A percentile compares a stretch with the other conserved stretches of the same genome.
Conservation (phyloP, 257 asterid species). For the Leonotis leonurus region DNA sequence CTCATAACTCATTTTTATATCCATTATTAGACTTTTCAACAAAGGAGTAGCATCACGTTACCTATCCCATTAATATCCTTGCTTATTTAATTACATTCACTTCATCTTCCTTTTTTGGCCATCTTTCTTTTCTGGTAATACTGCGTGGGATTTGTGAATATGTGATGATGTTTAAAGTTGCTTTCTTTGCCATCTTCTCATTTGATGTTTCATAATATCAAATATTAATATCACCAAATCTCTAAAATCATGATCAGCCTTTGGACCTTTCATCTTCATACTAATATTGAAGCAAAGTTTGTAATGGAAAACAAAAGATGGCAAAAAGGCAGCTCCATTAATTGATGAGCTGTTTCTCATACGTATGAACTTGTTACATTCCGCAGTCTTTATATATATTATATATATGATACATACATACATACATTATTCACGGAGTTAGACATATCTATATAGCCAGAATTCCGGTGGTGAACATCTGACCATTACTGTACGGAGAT, state of each 20-base stretch:
- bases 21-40: not conserved
- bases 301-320: not conserved
- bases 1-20: not conserved
- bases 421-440: not conserved
- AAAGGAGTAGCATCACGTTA: not conserved
- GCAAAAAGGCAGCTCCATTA: conserved; percentile 20
- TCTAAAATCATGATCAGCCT: not conserved
- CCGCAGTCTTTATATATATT: not conserved
- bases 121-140: not conserved
- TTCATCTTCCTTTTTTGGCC: not conserved
- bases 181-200: not conserved
- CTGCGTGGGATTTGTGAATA: not conserved
- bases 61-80: not conserved
- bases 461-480: conserved; percentile 54
- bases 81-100: not conserved
- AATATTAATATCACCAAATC: not conserved
- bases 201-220: not conserved
- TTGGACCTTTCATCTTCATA: not conserved
- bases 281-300: not conserved
- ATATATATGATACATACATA: not conserved
- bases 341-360: conserved; percentile 20
- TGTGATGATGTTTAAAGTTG: not conserved
- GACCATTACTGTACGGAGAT: conserved; percentile 40
- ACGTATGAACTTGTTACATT: not conserved
- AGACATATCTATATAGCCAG: conserved; percentile 37